Conservation (phyloP, 2,329 filamentous ascomycete genomes). For the Fusarium buharicum region DNA sequence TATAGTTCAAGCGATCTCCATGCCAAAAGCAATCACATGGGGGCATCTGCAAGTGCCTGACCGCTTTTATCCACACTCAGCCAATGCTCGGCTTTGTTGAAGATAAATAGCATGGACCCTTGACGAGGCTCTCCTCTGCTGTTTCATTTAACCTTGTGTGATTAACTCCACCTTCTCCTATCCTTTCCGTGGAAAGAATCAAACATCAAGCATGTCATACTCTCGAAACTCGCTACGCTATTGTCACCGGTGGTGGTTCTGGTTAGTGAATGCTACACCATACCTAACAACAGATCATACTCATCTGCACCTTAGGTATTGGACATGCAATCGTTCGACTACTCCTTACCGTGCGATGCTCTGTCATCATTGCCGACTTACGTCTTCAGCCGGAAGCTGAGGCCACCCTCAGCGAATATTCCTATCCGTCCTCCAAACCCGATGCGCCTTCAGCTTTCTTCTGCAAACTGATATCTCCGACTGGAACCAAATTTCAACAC, state of each 20-base stretch:
- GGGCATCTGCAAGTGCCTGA: too few relatives aligned
- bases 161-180: background rate
- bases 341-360: conserved; percentile 8
- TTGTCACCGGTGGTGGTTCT: conserved; percentile 34
- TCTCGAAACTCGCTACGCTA: conserved; percentile 11
- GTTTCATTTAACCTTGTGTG: background rate
- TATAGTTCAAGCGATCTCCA: too few relatives aligned
- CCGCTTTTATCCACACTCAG: too few relatives aligned
- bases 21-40: too few relatives aligned
- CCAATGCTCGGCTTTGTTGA: too few relatives aligned
- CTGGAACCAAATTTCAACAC: conserved; percentile 39
- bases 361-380: conserved; percentile 11
- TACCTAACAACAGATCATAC: background rate
- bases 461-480: conserved; percentile 43
- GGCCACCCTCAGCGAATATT: background rate
- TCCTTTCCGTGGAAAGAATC: too few relatives aligned
- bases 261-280: background rate
- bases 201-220: conserved; percentile 15
- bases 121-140: too few relatives aligned
- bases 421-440: background rate
- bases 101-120: background rate
- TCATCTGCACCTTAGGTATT: conserved; percentile 16
- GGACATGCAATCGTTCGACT: conserved; percentile 3
- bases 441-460: conserved; percentile 24
- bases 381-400: conserved; percentile 19